A percentile compares a stretch with the other conserved stretches of the same genome.
Evolutionary conservation across 179 eudicot species (phyloP).

Genomic region (Beta macrorhiza): DNA sequence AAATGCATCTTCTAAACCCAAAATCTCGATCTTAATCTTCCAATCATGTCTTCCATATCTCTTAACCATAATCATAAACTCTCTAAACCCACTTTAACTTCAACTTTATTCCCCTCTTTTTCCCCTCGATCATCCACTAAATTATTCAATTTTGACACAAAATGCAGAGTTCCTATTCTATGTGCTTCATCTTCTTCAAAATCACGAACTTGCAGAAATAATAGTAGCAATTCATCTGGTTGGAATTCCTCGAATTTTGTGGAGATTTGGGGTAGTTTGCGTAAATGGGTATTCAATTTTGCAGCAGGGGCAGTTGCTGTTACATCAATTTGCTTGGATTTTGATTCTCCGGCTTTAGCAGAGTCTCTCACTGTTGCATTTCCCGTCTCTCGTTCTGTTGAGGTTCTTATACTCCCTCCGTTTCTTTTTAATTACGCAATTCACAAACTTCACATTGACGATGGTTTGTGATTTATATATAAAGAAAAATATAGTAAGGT

Average conservation of each 20-base stretch:
- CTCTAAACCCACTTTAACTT: constrained; percentile 16
- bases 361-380: constrained; percentile 87
- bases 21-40: constrained; percentile 33
- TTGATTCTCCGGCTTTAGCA: constrained; percentile 62
- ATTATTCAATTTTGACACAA: constrained; percentile 24
- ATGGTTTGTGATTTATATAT: too few species aligned
- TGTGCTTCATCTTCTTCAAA: constrained; percentile 11
- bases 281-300: constrained; percentile 47
- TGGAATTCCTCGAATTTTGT: not conserved
- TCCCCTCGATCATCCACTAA: constrained; percentile 11
- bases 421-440: too few species aligned
- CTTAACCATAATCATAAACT: constrained; percentile 29
- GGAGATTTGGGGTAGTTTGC: constrained; percentile 14
- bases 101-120: constrained; percentile 17
- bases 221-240: not conserved
- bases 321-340: constrained; percentile 37
- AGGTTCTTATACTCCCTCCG: constrained; percentile 39
- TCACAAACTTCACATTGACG: too few species aligned
- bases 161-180: constrained; percentile 17
- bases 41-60: constrained; percentile 33
- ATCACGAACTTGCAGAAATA: constrained; percentile 2
- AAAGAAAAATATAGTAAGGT: too few species aligned
- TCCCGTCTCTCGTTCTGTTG: constrained; percentile 76
- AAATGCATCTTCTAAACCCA: constrained; percentile 37
- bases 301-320: constrained; percentile 53